Percentiles rank a stretch among this genome's conserved stretches.
These are phyloP conservation scores for Plasmodium gallinaceum DNA, from an alignment of 169 alveolate species.

Conservation along the genomic window DNA sequence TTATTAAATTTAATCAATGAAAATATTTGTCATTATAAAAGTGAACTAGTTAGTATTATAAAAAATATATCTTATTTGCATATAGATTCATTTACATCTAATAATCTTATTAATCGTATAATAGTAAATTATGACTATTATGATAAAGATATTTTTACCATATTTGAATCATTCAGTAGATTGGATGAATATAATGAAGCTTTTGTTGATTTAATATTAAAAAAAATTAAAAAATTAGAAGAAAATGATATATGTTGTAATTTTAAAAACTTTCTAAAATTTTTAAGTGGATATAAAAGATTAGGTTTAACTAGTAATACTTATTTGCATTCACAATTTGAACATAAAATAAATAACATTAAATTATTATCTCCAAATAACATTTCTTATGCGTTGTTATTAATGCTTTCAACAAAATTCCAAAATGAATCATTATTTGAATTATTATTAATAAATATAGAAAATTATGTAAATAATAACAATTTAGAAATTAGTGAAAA, in stretches of 20 bases:
- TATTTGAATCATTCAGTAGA: conserved; percentile 47
- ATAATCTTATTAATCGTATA: conserved; percentile 34
- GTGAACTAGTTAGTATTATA: conserved; percentile 30
- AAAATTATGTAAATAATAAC: conserved; percentile 39
- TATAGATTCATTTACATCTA: conserved; percentile 18
- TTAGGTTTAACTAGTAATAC: conserved; percentile 34
- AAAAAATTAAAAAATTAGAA: conserved; percentile 38
- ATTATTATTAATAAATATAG: conserved; percentile 43
- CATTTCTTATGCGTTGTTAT: conserved; percentile 39
- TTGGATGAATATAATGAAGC: conserved; percentile 14
- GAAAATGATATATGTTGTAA: conserved; percentile 17
- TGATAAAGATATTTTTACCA: conserved; percentile 42
- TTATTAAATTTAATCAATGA: conserved; percentile 18
- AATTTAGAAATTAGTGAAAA: not conserved
- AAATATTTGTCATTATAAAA: conserved; percentile 60
- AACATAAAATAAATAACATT: conserved; percentile 49
- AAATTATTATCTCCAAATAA: conserved; percentile 43
- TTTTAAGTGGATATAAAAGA: conserved; percentile 52
- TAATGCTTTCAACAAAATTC: conserved; percentile 28
- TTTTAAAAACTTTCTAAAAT: conserved; percentile 57
- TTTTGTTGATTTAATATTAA: conserved; percentile 13
- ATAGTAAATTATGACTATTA: conserved; percentile 50
- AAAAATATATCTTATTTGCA: conserved; percentile 55
- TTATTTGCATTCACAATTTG: conserved; percentile 61
- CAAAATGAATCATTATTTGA: conserved; percentile 36